A percentile compares a stretch with the other conserved stretches of the same genome.
phyloP scores from a whole-genome alignment of 164 flowering plant species.

The Macadamia tetraphylla region DNA sequence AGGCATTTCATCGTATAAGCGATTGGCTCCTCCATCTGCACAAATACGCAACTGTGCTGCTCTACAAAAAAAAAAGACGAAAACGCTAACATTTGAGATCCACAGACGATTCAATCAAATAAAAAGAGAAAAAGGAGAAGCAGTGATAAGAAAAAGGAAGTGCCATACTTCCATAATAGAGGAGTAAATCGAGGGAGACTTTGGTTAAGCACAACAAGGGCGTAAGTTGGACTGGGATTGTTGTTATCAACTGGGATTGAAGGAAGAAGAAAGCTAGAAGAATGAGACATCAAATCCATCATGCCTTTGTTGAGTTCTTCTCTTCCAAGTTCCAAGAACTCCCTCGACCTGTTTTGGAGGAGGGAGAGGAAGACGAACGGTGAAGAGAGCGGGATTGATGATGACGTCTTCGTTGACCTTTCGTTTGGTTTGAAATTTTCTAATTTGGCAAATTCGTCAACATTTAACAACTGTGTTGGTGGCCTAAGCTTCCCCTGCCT shows the following conservation, averaged over 20 bases:
- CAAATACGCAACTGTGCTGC: conserved; percentile 78
- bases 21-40: conserved; percentile 97
- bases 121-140: not conserved
- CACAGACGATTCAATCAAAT: not conserved
- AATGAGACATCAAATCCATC: conserved; percentile 63
- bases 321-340: too few species aligned
- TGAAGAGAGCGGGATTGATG: too few species aligned
- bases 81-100: conserved; percentile 1
- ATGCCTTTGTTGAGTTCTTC: not conserved
- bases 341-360: too few species aligned
- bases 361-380: too few species aligned
- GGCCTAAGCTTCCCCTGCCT: too few species aligned
- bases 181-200: conserved; percentile 79
- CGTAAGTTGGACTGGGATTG: conserved; percentile 40
- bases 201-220: conserved; percentile 84
- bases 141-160: not conserved
- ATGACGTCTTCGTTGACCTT: too few species aligned
- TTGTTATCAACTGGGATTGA: conserved; percentile 23
- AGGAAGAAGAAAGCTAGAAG: conserved; percentile 73
- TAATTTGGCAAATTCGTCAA: too few species aligned
- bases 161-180: conserved; percentile 84
- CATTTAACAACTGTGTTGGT: too few species aligned
- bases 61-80: conserved; percentile 36
- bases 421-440: too few species aligned
- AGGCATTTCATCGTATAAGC: conserved; percentile 81